Evolutionary conservation across 2,329 filamentous ascomycete species (phyloP).

Genomic region (Aspergillus oerlinghausenensis): DNA sequence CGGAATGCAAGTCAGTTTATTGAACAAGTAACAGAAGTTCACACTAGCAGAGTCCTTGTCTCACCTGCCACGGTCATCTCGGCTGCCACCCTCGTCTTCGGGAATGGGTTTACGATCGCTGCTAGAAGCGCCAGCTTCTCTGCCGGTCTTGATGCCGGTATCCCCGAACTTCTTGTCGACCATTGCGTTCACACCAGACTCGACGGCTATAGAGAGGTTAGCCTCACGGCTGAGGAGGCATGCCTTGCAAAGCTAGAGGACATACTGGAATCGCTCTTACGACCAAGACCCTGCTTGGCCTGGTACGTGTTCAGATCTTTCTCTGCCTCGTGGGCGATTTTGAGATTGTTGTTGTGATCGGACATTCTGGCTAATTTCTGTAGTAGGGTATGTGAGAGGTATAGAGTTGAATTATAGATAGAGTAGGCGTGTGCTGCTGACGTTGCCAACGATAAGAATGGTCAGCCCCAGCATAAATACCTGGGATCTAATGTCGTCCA

Average conservation of each 20-base stretch:
- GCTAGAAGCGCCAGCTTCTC: conserved; percentile 28
- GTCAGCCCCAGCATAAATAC: not conserved
- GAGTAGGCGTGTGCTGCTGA: not conserved
- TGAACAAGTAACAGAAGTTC: not conserved
- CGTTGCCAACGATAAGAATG: not conserved
- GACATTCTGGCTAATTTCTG: conserved; percentile 14
- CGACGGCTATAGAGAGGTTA: conserved; percentile 23
- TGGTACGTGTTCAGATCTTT: conserved; percentile 38
- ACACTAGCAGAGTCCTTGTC: conserved; percentile 1
- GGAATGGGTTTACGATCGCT: conserved; percentile 39
- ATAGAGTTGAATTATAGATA: not conserved
- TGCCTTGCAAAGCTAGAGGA: not conserved
- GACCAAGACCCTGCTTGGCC: conserved; percentile 36
- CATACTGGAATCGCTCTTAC: conserved; percentile 38
- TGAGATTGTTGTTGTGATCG: conserved; percentile 22
- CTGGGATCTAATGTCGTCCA: not conserved
- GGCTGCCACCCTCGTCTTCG: conserved; percentile 38
- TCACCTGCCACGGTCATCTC: conserved; percentile 35
- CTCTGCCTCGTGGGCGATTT: conserved; percentile 31
- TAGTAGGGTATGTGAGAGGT: not conserved
- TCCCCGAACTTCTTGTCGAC: conserved; percentile 36
- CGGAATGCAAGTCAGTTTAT: conserved; percentile 2
- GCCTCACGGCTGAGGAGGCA: not conserved
- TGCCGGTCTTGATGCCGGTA: conserved; percentile 34
- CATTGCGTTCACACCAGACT: conserved; percentile 40